Percentiles rank a stretch among this genome's conserved stretches.
Evolutionary conservation across 78 protist species (phyloP).

Genomic region (Speleostelium caveatum): DNA sequence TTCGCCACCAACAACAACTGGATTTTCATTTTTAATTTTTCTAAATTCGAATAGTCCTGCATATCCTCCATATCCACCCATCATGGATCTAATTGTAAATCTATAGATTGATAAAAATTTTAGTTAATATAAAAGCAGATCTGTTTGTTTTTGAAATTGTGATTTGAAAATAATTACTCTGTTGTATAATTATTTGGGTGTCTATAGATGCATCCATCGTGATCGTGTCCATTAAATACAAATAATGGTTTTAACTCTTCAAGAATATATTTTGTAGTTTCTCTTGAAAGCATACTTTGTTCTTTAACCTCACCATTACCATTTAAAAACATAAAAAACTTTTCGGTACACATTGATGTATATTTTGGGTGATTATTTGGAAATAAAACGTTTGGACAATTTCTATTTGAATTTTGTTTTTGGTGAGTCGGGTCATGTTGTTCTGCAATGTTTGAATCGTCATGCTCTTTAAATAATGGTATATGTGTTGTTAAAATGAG

Average conservation of each 20-base stretch:
- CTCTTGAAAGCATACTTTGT: conserved; percentile 65
- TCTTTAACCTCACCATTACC: conserved; percentile 8
- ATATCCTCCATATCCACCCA: conserved; percentile 79
- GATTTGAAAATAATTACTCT: conserved; percentile 28
- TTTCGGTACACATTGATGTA: background rate
- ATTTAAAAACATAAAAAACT: background rate
- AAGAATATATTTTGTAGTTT: conserved; percentile 57
- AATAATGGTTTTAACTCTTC: conserved; percentile 63
- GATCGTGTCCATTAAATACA: conserved; percentile 81
- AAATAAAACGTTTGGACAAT: background rate
- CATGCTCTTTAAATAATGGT: conserved; percentile 46
- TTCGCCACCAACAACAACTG: background rate
- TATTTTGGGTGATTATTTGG: background rate
- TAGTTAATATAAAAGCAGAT: background rate
- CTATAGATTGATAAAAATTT: background rate
- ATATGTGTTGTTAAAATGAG: conserved; percentile 64
- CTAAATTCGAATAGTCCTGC: conserved; percentile 66
- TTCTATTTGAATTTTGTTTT: background rate
- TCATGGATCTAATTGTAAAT: conserved; percentile 80
- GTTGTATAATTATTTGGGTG: conserved; percentile 15
- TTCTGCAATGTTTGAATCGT: background rate
- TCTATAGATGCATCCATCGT: conserved; percentile 76
- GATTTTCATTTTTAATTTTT: background rate
- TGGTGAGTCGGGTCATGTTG: background rate
- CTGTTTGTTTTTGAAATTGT: background rate